Conservation (phyloP, 192 early-diverging fungal species). For the Umbelopsis ramanniana region DNA sequence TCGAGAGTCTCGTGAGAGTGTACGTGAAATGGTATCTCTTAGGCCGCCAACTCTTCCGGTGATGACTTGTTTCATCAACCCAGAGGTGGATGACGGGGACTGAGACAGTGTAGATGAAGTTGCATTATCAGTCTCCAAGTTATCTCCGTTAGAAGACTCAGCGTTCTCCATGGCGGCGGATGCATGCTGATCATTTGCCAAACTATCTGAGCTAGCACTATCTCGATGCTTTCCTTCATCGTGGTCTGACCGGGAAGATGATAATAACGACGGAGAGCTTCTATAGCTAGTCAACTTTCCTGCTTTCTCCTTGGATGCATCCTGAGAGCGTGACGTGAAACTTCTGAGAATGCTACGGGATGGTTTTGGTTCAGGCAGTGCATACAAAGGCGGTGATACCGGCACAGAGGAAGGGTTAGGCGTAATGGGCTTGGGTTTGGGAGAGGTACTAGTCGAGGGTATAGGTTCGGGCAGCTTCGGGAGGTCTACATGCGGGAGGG, state of each 20-base stretch:
- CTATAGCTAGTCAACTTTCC: neutral
- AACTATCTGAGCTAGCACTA: neutral
- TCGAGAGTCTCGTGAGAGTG: conserved; percentile 8
- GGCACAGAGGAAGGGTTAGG: conserved; percentile 32
- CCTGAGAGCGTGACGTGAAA: conserved; percentile 18
- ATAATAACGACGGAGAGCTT: conserved; percentile 1
- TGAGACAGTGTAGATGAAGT: neutral
- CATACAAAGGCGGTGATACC: conserved; percentile 13
- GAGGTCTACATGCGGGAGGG: conserved; percentile 55
- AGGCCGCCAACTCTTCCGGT: conserved; percentile 5
- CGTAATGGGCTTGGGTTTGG: conserved; percentile 37
- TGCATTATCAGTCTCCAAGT: neutral
- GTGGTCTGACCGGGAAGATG: neutral
- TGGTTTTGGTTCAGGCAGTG: conserved; percentile 1
- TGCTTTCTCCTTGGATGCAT: neutral
- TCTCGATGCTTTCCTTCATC: neutral
- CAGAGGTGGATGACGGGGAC: neutral
- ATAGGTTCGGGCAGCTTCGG: conserved; percentile 35
- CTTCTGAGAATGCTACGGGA: conserved; percentile 34
- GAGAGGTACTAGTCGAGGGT: conserved; percentile 27
- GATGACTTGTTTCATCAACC: conserved; percentile 18
- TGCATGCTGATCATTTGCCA: neutral
- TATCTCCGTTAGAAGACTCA: neutral
- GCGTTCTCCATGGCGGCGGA: neutral
- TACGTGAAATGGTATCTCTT: conserved; percentile 18